These are phyloP conservation scores for Alternaria infectoria DNA, from an alignment of 2,329 filamentous ascomycete genomes.

Conservation along the genomic window DNA sequence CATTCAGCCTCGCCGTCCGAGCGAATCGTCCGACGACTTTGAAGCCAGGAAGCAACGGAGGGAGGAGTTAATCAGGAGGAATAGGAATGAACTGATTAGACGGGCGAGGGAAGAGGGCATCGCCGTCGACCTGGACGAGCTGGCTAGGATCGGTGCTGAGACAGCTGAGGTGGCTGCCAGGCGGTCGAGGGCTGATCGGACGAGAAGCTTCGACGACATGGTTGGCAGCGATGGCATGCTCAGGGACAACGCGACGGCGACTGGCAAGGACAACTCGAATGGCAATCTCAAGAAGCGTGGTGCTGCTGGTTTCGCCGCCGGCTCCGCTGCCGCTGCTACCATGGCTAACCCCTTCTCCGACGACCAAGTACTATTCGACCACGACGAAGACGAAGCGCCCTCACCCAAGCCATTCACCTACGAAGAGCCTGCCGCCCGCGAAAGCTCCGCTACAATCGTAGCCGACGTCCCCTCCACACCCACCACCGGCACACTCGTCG, in stretches of 20 bases:
- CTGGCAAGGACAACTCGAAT: conserved; percentile 26
- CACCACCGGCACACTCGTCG: conserved; percentile 33
- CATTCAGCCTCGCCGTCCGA: conserved; percentile 54
- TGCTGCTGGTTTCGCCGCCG: conserved; percentile 47
- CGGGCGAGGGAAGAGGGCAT: conserved; percentile 48
- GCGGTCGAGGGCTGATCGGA: conserved; percentile 25
- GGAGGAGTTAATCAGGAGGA: conserved; percentile 42
- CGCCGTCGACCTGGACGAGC: conserved; percentile 51
- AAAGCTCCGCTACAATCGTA: conserved; percentile 40
- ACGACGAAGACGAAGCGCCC: conserved; percentile 39
- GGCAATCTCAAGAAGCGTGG: conserved; percentile 37
- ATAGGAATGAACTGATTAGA: conserved; percentile 45
- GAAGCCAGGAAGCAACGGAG: conserved; percentile 38
- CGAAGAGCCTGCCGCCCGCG: conserved; percentile 31
- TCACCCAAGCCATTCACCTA: conserved; percentile 36
- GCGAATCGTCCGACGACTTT: conserved; percentile 41
- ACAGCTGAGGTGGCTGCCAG: conserved; percentile 26
- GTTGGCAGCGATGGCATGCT: conserved; percentile 51
- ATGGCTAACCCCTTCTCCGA: conserved; percentile 55
- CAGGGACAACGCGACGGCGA: conserved; percentile 33
- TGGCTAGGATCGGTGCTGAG: conserved; percentile 43
- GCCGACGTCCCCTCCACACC: conserved; percentile 17
- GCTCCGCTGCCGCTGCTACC: conserved; percentile 42
- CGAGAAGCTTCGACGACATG: conserved; percentile 49
- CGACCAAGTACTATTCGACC: conserved; percentile 51